phyloP scores from a whole-genome alignment of 2,329 filamentous ascomycete species.

The Endothia cerciana region DNA sequence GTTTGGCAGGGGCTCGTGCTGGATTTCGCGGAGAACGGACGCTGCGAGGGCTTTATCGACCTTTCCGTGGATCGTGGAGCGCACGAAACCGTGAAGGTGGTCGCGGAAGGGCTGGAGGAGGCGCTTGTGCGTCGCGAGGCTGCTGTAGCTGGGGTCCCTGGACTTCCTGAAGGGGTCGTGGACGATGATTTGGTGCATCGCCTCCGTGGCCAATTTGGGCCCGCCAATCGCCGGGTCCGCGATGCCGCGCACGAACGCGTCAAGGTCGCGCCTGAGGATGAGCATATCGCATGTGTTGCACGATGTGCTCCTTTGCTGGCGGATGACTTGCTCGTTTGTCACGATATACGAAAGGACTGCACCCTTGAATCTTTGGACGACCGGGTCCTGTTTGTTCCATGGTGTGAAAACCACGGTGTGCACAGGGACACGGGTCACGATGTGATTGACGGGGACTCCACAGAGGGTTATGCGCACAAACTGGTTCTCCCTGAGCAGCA shows the following conservation, averaged over 20 bases:
- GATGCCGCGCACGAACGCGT: slow-evolving; percentile 9
- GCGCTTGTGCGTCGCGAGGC: slow-evolving; percentile 8
- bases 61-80: slow-evolving; percentile 15
- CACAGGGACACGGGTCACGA: not conserved
- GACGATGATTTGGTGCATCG: slow-evolving; percentile 11
- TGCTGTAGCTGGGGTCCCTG: slow-evolving; percentile 1
- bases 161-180: slow-evolving; percentile 14
- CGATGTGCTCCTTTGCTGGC: not conserved
- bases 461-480: slow-evolving; percentile 16
- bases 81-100: slow-evolving; percentile 14
- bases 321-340: not conserved
- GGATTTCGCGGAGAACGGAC: slow-evolving; percentile 1
- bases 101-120: slow-evolving; percentile 21
- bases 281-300: slow-evolving; percentile 3
- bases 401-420: slow-evolving; percentile 9
- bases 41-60: slow-evolving; percentile 11
- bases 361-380: slow-evolving; percentile 15
- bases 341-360: slow-evolving; percentile 15
- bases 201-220: not conserved
- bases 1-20: not conserved
- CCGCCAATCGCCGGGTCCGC: not conserved
- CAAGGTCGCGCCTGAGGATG: slow-evolving; percentile 19
- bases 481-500: slow-evolving; percentile 16
- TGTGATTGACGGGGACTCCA: not conserved
- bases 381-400: not conserved